Evolutionary conservation across 2,329 filamentous ascomycete species (phyloP).

Genomic region (Paramyrothecium sp.): DNA sequence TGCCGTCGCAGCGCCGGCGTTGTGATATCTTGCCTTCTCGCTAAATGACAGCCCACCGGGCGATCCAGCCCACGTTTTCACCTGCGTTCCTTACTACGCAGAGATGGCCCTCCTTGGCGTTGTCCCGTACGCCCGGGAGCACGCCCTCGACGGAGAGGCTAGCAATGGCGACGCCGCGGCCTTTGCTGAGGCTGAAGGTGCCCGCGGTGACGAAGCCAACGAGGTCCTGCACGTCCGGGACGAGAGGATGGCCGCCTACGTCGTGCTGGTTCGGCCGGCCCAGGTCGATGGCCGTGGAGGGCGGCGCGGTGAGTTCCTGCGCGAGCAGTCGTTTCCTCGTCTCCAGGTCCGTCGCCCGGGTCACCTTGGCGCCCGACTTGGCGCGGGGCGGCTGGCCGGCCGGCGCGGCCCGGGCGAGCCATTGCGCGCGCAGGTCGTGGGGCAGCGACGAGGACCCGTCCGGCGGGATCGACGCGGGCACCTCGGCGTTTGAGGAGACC

Average conservation of each 20-base stretch:
- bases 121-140: slow-evolving; percentile 28
- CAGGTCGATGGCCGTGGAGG: slow-evolving; percentile 25
- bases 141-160: slow-evolving; percentile 63
- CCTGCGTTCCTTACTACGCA: slow-evolving; percentile 85
- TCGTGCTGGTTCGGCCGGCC: slow-evolving; percentile 29
- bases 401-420: slow-evolving; percentile 59
- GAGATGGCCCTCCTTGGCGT: slow-evolving; percentile 45
- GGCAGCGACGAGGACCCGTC: slow-evolving; percentile 29
- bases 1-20: neutral
- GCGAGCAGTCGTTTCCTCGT: slow-evolving; percentile 43
- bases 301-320: slow-evolving; percentile 42
- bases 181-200: slow-evolving; percentile 75
- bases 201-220: slow-evolving; percentile 91
- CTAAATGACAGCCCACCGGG: slow-evolving; percentile 68
- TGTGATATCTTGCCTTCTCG: neutral
- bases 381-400: slow-evolving; percentile 24
- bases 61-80: slow-evolving; percentile 75
- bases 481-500: slow-evolving; percentile 36
- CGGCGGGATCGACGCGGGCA: slow-evolving; percentile 42
- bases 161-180: slow-evolving; percentile 73
- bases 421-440: slow-evolving; percentile 60
- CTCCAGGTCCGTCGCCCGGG: slow-evolving; percentile 25
- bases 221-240: slow-evolving; percentile 74
- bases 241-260: slow-evolving; percentile 56
- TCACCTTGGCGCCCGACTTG: slow-evolving; percentile 6